Evolutionary conservation across 257 asterid species (phyloP), one percentile per base, ranked within the genome.

Genomic region (Nicotiana attenuata): DNA sequence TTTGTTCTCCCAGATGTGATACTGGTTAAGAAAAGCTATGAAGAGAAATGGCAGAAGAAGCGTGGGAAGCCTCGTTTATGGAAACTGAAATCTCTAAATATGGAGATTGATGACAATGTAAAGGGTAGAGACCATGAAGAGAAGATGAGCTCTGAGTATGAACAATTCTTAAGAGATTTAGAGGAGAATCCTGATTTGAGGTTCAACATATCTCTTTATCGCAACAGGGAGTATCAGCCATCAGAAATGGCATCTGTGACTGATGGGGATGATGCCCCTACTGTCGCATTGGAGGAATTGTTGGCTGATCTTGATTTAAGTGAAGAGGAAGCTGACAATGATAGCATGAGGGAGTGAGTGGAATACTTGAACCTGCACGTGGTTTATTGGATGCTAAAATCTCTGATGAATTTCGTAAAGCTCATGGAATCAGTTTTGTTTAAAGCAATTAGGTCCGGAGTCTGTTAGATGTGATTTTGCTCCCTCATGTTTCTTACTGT

Each of bases 141-240:
- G 86, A 88, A 88, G 90, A 78, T 22, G 83, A 78, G 19, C 77
- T 22, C 84, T 0, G 95, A 91, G 81, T 91, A 90, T 73, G 91
- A 91, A 68, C 85, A 78, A 78, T 87, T 90, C 87, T 84, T 88
- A 87, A 87, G 90, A 73, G 92, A 90, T 78, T 77, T 91, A 86
- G 95, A 82, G 73, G 84, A 82, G 81, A 73, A 33, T 86, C 63
- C 80, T 47, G 80, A 75, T 50, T 26, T 75, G 73, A 84, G 91
- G 78, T 88, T 87, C 71, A 85, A 84, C 76, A 41, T 91, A 28
- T 88, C 92, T 0, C 85, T 91, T 41, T 87, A 88, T 29, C 86
- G 83, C 8, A 88, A 89, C 79, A 84, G 71, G 52, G 94, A 89
- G 50, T 88, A 89, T 65, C 91, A 89, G 85, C 90, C 91, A 29